Base-by-base conservation (phyloP, 2,329 filamentous ascomycete species). In the Xylaria multiplex region DNA sequence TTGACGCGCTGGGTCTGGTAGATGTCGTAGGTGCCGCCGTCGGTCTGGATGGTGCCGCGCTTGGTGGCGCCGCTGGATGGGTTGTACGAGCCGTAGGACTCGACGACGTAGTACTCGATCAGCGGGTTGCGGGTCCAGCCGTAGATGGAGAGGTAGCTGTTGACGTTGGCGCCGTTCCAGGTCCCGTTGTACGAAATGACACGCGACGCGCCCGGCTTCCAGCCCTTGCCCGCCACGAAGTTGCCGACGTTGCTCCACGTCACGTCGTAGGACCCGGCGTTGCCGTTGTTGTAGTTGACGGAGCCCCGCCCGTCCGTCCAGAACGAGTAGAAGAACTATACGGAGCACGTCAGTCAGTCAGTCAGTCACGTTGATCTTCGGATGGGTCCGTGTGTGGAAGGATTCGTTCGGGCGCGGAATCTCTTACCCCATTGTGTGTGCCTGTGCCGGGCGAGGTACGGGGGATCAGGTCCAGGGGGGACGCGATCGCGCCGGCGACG, bases 271-370 rank as follows among this genome's bases (percentile, higher is more conserved):
- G 78, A 76, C 27, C 87, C 86, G 22, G 74, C 83, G 1, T 78
- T 73, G 14, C 81, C 83, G 77, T 88, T 88, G 75, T 83, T 86
- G 80, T 88, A 89, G 56, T 78, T 83, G 16, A 85, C 84, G 52
- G 78, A 74, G 27, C 80, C 82, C n/a, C 76, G 79, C n/a, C 84
- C 84, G 67, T 89, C 86, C 49, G 77, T 86, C 85, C 86, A 90
- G 80, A 83, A 88, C 14, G 84, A 87, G 78, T 86, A 89, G 81
- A 85, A 89, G 80, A 83, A 89, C 68, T 67, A 55, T 24, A 9
- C 35, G 43, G 13, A 32, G 3, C 22, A 19, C 19, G 19, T 19
- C 19, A 19, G 19, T 19, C 19, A 19, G 19, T 19, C 19, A 0
- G 43, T 66, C 46, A 66, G 64, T 16, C 2, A 50, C n/a, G 13